Evolutionary conservation across 2,329 filamentous ascomycete genomes (phyloP), one percentile per base, ranked within the genome.

Genomic region (Eutypella sp.): DNA sequence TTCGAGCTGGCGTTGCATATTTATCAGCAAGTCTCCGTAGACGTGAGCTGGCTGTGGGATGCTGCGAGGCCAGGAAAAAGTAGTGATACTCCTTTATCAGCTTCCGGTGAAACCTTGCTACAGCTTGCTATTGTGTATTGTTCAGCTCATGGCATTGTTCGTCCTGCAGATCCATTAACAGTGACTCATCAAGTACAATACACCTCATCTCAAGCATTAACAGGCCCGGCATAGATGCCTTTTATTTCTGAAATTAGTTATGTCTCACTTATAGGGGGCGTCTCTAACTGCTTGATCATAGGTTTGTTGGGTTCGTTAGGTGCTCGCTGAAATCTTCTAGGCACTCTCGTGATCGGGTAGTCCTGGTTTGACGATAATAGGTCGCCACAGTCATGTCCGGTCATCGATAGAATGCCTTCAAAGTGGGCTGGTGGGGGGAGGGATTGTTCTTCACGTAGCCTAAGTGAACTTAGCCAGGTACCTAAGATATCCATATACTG

Each of bases 151-250:
- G n/a, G n/a, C n/a, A n/a, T 5, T 10, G 5, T n/a, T 3, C 29
- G 29, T 15, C 29, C n/a, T 4, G 29, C 2, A 31, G 6, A n/a
- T n/a, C n/a, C n/a, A n/a, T n/a, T 6, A n/a, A 31, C n/a, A 13
- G 10, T 0, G 77, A 71, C 6, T 77, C 79, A 54, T 90, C 85
- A 3, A 92, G 83, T 42, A 92, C 84, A 1, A 92, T 89, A 55
- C 88, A 90, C 55, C 90, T 87, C 34, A 78, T 80, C 61, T 96
- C 90, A 0, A 95, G 86, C 80, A 90, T 86, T 0, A 87, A 82
- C 0, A 95, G 65, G 0, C n/a, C 86, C 87, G 0, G 82, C 81
- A 56, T 93, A 93, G 9, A 90, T 91, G 0, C 81, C 81, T 47
- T 87, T 88, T 1, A 92, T 84, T 57, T 95, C 88, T 1, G 81